Evolutionary conservation across 257 asterid species (phyloP).

Genomic region (Schizonepeta tenuifolia): DNA sequence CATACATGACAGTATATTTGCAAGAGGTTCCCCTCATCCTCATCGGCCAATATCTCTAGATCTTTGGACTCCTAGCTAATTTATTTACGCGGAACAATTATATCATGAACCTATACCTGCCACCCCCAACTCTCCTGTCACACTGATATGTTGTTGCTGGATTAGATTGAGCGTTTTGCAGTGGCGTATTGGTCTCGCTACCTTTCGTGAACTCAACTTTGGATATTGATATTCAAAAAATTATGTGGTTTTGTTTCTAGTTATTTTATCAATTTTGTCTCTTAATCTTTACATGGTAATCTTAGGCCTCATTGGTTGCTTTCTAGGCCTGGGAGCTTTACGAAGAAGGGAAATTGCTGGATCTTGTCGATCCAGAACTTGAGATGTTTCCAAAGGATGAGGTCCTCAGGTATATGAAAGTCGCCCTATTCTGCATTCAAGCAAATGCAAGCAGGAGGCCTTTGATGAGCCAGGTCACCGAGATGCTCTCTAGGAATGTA

Average conservation of each 20-base stretch:
- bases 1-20: neutral
- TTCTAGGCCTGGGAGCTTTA: constrained; percentile 80
- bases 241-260: neutral
- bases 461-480: constrained; percentile 77
- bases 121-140: too few species aligned
- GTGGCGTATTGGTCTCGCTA: too few species aligned
- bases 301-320: constrained; percentile 23
- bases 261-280: neutral
- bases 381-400: constrained; percentile 61
- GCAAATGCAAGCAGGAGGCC: constrained; percentile 87
- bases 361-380: constrained; percentile 73
- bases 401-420: constrained; percentile 72
- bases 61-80: neutral
- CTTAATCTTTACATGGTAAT: neutral
- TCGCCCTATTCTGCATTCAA: constrained; percentile 89
- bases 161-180: neutral
- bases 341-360: constrained; percentile 66
- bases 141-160: neutral
- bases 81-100: neutral
- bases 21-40: constrained; percentile 3
- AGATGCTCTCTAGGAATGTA: constrained; percentile 79
- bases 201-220: neutral
- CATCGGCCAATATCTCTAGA: neutral
- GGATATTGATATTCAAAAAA: neutral
- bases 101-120: too few species aligned